These are phyloP conservation scores for Xylaria sp. DNA, from an alignment of 2,329 filamentous ascomycete genomes.

Conservation along the genomic window DNA sequence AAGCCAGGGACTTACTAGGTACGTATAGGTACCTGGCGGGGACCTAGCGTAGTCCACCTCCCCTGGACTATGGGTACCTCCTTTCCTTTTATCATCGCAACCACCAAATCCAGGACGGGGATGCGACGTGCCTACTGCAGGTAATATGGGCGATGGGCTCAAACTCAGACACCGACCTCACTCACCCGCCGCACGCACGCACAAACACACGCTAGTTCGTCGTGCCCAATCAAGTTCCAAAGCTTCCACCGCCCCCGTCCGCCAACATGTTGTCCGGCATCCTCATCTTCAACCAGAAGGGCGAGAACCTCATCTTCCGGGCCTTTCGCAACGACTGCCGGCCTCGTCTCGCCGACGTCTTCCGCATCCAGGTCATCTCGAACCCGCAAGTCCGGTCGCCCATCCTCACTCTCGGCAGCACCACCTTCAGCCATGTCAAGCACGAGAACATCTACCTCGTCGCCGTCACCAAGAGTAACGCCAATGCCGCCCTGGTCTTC, in stretches of 20 bases:
- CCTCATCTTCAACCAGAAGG: slow-evolving; percentile 98
- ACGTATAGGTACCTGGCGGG: neutral
- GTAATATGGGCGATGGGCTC: neutral
- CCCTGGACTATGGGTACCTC: neutral
- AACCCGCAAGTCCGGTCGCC: slow-evolving; percentile 97
- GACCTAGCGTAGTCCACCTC: neutral
- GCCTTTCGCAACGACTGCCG: slow-evolving; percentile 99
- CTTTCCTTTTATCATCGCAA: neutral
- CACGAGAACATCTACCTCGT: slow-evolving; percentile 99
- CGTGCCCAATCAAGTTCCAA: slow-evolving; percentile 9
- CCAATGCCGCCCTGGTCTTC: slow-evolving; percentile 97
- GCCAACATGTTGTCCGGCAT: slow-evolving; percentile 92
- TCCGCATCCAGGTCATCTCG: slow-evolving; percentile 99
- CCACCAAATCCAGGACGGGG: neutral
- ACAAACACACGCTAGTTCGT: slow-evolving; percentile 1
- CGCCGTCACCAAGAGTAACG: slow-evolving; percentile 98
- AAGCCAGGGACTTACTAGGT: too few species aligned
- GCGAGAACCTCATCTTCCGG: slow-evolving; percentile 99
- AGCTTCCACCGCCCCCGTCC: slow-evolving; percentile 33
- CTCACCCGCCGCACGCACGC: neutral
- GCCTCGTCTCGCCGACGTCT: slow-evolving; percentile 96
- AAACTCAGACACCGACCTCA: slow-evolving; percentile 4
- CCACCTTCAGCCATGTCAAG: slow-evolving; percentile 99
- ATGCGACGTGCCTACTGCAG: neutral
- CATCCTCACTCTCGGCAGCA: slow-evolving; percentile 95